phyloP scores from a whole-genome alignment of 306 rosid genomes.

The Cajanus cajan region DNA sequence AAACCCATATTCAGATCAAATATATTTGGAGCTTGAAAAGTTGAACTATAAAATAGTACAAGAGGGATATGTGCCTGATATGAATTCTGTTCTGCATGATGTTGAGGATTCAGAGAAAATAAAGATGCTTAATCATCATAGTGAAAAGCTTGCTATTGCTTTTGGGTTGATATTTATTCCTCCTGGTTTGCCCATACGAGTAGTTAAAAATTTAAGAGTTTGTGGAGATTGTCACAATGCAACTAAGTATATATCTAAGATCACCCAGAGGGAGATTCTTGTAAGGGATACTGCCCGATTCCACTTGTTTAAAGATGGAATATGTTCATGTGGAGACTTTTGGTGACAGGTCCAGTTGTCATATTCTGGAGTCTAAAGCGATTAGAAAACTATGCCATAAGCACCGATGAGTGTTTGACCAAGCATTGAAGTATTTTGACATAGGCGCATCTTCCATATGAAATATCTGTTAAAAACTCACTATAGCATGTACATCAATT shows the following conservation, averaged over 20 bases:
- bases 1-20: constrained; percentile 71
- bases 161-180: constrained; percentile 86
- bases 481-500: not conserved
- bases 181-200: constrained; percentile 61
- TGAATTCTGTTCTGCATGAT: constrained; percentile 81
- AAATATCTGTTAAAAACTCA: not conserved
- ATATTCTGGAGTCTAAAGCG: constrained; percentile 24
- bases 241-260: constrained; percentile 80
- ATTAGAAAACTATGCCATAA: not conserved
- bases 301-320: constrained; percentile 90
- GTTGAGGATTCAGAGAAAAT: constrained; percentile 77
- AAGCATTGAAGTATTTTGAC: constrained; percentile 1
- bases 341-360: no score
- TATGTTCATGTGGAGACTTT: constrained; percentile 86
- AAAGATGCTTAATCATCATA: constrained; percentile 79
- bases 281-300: constrained; percentile 82
- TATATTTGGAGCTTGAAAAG: constrained; percentile 67
- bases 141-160: constrained; percentile 92
- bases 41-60: constrained; percentile 60
- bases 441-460: not conserved
- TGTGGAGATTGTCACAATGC: constrained; percentile 95
- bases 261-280: constrained; percentile 87
- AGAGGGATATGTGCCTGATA: constrained; percentile 81
- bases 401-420: not conserved
- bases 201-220: constrained; percentile 84